Base-by-base conservation (phyloP, 179 eudicot species). In the Sideroxylon spinosum region DNA sequence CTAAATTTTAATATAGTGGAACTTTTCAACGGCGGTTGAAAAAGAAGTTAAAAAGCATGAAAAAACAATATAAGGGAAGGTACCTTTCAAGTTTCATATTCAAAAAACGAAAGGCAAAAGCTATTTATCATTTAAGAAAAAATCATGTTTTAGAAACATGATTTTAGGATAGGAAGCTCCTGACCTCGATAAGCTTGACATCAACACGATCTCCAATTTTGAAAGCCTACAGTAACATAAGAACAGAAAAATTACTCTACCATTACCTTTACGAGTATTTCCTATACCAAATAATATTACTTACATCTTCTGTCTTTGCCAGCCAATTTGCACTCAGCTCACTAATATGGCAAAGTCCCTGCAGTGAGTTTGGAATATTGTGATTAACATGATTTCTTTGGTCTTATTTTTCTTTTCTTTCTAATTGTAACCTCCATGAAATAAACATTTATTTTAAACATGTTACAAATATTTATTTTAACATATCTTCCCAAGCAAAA, bases 321-420 rank as follows among this genome's bases (percentile, higher is more conserved):
- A 96, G 89, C 89, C 89, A 96, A 82, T 85, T 81, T 64, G 93
- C 83, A 82, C 94, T 96, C 87, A 96, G 70, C 82, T 96, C 99
- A 82, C 99, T 96, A 77, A 96, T 90, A 87, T 96, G 99, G 90
- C 98, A 96, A 66, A 96, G 98, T 78, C 99, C 99, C 99, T 95
- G 92, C 82, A 83, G 48, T 28, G 63, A 73, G 77, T 74, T 77
- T 44, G 71, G 76, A 49, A 56, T 26, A 32, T 48, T 55, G 53
- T n/a, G 9, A 66, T 56, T 44, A 37, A 25, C 64, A 32, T 71
- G 25, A 50, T n/a, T 28, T 55, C 67, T 20, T 56, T 29, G 10
- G 5, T 44, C 48, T 5, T 46, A 28, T 20, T 9, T 50, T 19
- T 25, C 19, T 37, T 37, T 37, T 37, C 3, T 37, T 37, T 37